A percentile compares a stretch with the other conserved stretches of the same genome.
Evolutionary conservation across 129 eudicot genomes (phyloP).

Genomic region (Sambucus nigra): DNA sequence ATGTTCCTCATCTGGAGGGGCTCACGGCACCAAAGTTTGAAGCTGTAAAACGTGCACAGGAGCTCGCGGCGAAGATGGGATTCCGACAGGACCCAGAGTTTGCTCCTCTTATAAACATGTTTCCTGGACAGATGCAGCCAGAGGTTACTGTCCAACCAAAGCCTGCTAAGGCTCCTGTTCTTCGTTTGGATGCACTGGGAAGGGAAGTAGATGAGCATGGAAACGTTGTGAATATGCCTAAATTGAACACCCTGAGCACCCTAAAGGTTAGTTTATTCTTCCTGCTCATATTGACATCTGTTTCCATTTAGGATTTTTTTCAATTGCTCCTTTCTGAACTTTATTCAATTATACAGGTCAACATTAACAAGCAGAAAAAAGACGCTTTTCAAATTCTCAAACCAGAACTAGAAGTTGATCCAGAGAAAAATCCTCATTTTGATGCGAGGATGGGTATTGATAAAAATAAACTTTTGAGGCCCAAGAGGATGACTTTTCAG

Average conservation of each 20-base stretch:
- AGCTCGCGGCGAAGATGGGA: constrained; percentile 94
- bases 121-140: constrained; percentile 83
- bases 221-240: constrained; percentile 70
- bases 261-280: constrained; percentile 49
- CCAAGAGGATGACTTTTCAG: constrained; percentile 81
- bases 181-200: constrained; percentile 82
- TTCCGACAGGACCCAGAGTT: constrained; percentile 88
- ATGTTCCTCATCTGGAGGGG: constrained; percentile 39
- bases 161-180: constrained; percentile 94
- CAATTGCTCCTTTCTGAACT: constrained; percentile 3
- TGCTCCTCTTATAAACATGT: constrained; percentile 86
- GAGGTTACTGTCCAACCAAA: constrained; percentile 67
- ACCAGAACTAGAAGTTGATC: constrained; percentile 91
- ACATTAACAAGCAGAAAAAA: constrained; percentile 92
- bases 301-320: not conserved
- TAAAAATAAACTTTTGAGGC: constrained; percentile 72
- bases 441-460: constrained; percentile 91
- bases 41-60: constrained; percentile 95
- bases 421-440: constrained; percentile 77
- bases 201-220: constrained; percentile 97
- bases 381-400: constrained; percentile 90
- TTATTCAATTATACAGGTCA: constrained; percentile 41
- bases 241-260: constrained; percentile 64
- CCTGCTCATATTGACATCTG: not conserved
- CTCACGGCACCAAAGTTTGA: constrained; percentile 71